Evolutionary conservation across 768 basidiomycete species (phyloP), one percentile per base, ranked within the genome.

Genomic region (Asterophora lycoperdoides): DNA sequence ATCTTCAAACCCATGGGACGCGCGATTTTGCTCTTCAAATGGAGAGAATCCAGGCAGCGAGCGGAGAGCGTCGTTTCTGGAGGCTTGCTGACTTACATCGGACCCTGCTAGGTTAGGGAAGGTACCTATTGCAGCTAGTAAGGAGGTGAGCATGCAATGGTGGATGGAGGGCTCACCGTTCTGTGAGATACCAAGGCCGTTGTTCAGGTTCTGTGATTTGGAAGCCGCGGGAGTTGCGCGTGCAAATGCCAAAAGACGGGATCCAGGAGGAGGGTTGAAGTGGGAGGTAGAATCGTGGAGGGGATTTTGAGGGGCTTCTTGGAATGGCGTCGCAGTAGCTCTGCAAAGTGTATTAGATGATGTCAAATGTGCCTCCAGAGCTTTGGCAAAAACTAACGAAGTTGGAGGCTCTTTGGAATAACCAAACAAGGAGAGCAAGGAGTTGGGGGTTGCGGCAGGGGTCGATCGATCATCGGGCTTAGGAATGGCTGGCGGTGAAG

Each of bases 231-330:
- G 62, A 13, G 61, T 55, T 36, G 60, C 61, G 20, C 71, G 62
- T n/a, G 71, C 71, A 34, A 78, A 70, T 2, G 73, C 70, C 41
- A 83, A 69, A 36, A 78, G 61, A 44, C 78, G 75, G 39, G 79
- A 78, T 14, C 77, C 77, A 43, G 68, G 60, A 17, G 77, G 77
- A 15, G 77, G 77, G 45, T 74, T 74, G 56, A 76, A 77, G 26
- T 58, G 64, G 41, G 65, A 51, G 37, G 64, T n/a, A 13, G 37
- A 33, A 45, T 56, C 48, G 18, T 37, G 52, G 6, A 47, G 38
- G 23, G 39, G 7, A 30, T 41, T 49, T 29, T 56, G 52, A 32
- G 46, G 29, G 15, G 32, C 34, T 47, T 51, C 49, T n/a, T 28
- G 29, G 15, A 28, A 28, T 19, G 30, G 33, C 11, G 43, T n/a